Percentiles rank a stretch among this genome's conserved stretches.
These are phyloP conservation scores for Calocybe gangraenosa DNA, from an alignment of 768 basidiomycete species.

Conservation along the genomic window DNA sequence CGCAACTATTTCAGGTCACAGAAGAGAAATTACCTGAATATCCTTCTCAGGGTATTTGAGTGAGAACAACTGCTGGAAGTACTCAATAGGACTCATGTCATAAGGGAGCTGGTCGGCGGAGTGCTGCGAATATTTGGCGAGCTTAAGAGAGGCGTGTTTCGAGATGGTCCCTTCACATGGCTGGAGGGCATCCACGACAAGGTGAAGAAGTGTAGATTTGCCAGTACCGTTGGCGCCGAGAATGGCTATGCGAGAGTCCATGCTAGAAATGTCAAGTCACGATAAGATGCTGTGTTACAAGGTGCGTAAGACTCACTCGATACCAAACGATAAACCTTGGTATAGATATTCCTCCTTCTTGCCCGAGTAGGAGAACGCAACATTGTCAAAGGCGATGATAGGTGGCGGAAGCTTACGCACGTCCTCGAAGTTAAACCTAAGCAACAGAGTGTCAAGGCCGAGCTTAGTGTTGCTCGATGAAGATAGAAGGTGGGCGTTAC, in stretches of 20 bases:
- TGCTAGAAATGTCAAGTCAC: conserved; percentile 41
- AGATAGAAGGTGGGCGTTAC: conserved; percentile 15
- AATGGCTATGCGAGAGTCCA: conserved; percentile 94
- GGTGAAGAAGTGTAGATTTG: conserved; percentile 87
- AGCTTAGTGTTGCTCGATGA: too few species aligned
- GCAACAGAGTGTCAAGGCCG: background rate
- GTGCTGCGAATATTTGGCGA: conserved; percentile 99
- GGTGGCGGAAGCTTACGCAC: conserved; percentile 91
- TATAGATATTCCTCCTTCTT: conserved; percentile 87
- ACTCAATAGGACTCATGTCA: conserved; percentile 85
- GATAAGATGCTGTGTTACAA: background rate
- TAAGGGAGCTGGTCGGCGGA: conserved; percentile 98
- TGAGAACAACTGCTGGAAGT: conserved; percentile 79
- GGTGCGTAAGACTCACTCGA: conserved; percentile 57
- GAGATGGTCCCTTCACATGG: conserved; percentile 84
- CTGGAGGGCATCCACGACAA: conserved; percentile 80
- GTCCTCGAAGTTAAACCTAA: conserved; percentile 91
- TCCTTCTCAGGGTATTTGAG: conserved; percentile 95
- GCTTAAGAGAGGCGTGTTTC: conserved; percentile 85
- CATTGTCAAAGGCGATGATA: conserved; percentile 92
- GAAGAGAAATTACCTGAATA: conserved; percentile 39
- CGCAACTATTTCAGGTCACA: background rate
- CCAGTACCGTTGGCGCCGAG: conserved; percentile 96
- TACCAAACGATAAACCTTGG: conserved; percentile 89
- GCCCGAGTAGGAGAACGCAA: conserved; percentile 95